Evolutionary conservation across 2,329 filamentous ascomycete species (phyloP).

Genomic region (Aspergillus ruber): DNA sequence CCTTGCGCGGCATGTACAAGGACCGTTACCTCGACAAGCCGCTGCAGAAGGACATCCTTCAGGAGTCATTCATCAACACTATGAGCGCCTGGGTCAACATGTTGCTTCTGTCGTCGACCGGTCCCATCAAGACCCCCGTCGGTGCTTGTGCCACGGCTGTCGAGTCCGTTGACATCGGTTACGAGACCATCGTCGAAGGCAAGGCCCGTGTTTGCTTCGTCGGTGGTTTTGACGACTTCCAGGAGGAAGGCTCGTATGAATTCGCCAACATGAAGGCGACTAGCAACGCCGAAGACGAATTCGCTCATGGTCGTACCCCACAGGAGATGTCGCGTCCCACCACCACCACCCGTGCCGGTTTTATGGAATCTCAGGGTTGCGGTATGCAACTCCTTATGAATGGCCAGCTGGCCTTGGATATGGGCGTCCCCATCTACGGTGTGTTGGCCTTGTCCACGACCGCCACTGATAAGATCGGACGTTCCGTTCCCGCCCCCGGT

Average conservation of each 20-base stretch:
- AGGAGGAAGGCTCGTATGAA: conserved; percentile 97
- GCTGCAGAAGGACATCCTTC: conserved; percentile 96
- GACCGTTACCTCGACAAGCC: conserved; percentile 95
- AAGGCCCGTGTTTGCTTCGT: conserved; percentile 97
- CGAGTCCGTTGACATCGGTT: conserved; percentile 94
- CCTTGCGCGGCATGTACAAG: conserved; percentile 95
- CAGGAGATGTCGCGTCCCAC: conserved; percentile 97
- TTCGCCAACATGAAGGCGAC: conserved; percentile 99
- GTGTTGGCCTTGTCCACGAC: conserved; percentile 89
- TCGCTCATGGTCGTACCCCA: conserved; percentile 89
- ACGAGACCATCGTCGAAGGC: conserved; percentile 96
- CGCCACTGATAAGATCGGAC: conserved; percentile 97
- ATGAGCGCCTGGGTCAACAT: conserved; percentile 99
- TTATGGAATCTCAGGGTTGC: conserved; percentile 99
- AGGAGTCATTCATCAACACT: conserved; percentile 99
- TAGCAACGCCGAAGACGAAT: conserved; percentile 94
- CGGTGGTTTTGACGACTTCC: conserved; percentile 98
- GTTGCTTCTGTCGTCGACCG: conserved; percentile 92
- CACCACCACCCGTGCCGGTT: conserved; percentile 92
- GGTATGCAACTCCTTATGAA: conserved; percentile 99
- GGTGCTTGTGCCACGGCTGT: conserved; percentile 96
- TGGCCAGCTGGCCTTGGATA: conserved; percentile 87
- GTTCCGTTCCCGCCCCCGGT: conserved; percentile 91
- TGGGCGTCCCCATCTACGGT: conserved; percentile 98
- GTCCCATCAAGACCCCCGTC: conserved; percentile 96